Percentiles rank a stretch among this genome's conserved stretches.
These are phyloP conservation scores for Lanmaoa pseudosensibilis DNA, from an alignment of 768 basidiomycete genomes.

Conservation along the genomic window DNA sequence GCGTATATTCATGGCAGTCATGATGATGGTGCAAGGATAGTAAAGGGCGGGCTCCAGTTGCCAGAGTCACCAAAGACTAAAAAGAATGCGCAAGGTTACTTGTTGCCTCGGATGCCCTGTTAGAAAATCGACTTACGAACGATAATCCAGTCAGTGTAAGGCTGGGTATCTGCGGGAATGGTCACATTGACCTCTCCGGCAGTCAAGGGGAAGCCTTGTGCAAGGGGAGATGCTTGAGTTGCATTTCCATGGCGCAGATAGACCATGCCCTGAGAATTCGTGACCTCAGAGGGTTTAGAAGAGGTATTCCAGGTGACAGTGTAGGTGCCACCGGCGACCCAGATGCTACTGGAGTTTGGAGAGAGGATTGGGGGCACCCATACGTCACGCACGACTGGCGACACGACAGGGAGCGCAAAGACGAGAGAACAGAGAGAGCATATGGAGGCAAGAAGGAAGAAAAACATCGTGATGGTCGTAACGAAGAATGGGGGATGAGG, in stretches of 20 bases:
- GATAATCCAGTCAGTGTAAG: slow-evolving; percentile 43
- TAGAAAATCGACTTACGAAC: slow-evolving; percentile 38
- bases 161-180: slow-evolving; percentile 37
- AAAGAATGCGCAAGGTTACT: not conserved
- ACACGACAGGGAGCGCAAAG: slow-evolving; percentile 30
- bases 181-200: slow-evolving; percentile 38
- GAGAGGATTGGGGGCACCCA: slow-evolving; percentile 44
- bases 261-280: slow-evolving; percentile 45
- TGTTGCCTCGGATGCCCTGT: not conserved
- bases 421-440: slow-evolving; percentile 29
- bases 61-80: slow-evolving; percentile 58
- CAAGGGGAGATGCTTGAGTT: slow-evolving; percentile 38
- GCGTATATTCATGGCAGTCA: slow-evolving; percentile 11
- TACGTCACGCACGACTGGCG: slow-evolving; percentile 41
- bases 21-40: slow-evolving; percentile 33
- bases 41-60: slow-evolving; percentile 46
- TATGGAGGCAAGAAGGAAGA: slow-evolving; percentile 13
- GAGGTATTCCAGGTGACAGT: slow-evolving; percentile 50
- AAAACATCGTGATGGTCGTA: slow-evolving; percentile 26
- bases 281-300: slow-evolving; percentile 44
- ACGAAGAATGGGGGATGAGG: not conserved
- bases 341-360: slow-evolving; percentile 38
- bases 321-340: slow-evolving; percentile 41
- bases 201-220: slow-evolving; percentile 38
- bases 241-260: slow-evolving; percentile 38